Evolutionary conservation across 768 basidiomycete genomes (phyloP).

Genomic region (Russula sp.): DNA sequence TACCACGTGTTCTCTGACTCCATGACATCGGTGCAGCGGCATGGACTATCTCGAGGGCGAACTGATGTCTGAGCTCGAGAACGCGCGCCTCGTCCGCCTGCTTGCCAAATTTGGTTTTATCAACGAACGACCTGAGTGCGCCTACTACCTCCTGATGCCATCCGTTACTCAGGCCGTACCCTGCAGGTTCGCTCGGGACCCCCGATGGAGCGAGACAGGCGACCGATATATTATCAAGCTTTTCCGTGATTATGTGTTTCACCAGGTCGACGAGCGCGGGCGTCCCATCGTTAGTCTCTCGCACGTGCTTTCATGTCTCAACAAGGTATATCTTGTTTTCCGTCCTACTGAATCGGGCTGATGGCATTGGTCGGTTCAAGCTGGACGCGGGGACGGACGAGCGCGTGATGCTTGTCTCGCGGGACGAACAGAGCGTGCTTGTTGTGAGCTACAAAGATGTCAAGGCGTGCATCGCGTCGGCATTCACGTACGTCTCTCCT

Average conservation of each 20-base stretch:
- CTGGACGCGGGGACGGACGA: slow-evolving; percentile 93
- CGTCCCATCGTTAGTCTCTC: slow-evolving; percentile 85
- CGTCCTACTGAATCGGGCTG: background rate
- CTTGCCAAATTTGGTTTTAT: slow-evolving; percentile 96
- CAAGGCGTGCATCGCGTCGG: slow-evolving; percentile 75
- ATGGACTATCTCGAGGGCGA: slow-evolving; percentile 79
- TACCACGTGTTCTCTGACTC: background rate
- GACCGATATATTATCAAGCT: slow-evolving; percentile 97
- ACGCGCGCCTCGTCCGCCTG: slow-evolving; percentile 83
- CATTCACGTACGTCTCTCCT: slow-evolving; percentile 60
- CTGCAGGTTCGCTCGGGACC: slow-evolving; percentile 86
- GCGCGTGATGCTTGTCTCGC: slow-evolving; percentile 86
- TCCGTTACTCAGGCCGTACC: background rate
- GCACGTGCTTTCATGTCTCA: slow-evolving; percentile 88
- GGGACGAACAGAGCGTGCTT: slow-evolving; percentile 94
- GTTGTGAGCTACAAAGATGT: slow-evolving; percentile 92
- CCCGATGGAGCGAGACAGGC: slow-evolving; percentile 97
- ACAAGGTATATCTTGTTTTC: slow-evolving; percentile 58
- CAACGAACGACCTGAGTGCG: slow-evolving; percentile 97
- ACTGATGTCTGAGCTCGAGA: slow-evolving; percentile 85
- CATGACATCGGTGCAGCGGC: slow-evolving; percentile 42
- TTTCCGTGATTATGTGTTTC: slow-evolving; percentile 97
- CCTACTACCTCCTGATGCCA: slow-evolving; percentile 19
- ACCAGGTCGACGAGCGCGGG: slow-evolving; percentile 89
- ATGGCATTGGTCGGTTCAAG: slow-evolving; percentile 35